phyloP scores from a whole-genome alignment of 768 basidiomycete genomes.

The Termitomyces sp. region DNA sequence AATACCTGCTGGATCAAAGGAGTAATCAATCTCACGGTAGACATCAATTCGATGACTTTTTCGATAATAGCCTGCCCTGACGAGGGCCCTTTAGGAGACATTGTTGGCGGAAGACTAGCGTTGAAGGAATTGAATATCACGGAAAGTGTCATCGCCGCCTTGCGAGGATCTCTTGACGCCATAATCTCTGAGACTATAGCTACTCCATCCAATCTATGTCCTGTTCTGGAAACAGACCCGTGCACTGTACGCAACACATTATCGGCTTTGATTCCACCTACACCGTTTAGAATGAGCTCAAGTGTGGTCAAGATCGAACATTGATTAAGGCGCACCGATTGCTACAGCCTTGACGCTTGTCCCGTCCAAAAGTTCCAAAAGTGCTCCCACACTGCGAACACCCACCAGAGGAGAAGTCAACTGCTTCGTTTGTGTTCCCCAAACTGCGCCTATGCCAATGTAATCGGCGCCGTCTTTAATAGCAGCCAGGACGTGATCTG shows the following conservation, averaged over 20 bases:
- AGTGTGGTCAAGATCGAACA: neutral
- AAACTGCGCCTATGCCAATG: conserved; percentile 84
- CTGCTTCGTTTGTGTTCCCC: conserved; percentile 75
- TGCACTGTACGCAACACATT: conserved; percentile 76
- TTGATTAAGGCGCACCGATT: conserved; percentile 57
- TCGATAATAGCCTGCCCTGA: conserved; percentile 30
- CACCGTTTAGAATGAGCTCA: neutral
- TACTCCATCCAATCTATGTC: conserved; percentile 67
- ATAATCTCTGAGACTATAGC: conserved; percentile 89
- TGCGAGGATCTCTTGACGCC: conserved; percentile 49
- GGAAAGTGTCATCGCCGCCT: conserved; percentile 41
- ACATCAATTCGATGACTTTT: conserved; percentile 44
- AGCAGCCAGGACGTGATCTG: conserved; percentile 59
- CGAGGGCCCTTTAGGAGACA: neutral
- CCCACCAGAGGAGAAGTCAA: conserved; percentile 62
- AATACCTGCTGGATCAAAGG: conserved; percentile 81
- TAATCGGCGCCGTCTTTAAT: conserved; percentile 70
- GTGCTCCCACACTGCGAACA: conserved; percentile 60
- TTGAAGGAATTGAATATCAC: conserved; percentile 40
- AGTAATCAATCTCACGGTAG: conserved; percentile 39
- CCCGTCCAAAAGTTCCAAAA: conserved; percentile 62
- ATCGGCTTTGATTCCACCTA: conserved; percentile 81
- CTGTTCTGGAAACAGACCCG: conserved; percentile 54
- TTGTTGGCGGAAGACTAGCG: conserved; percentile 4
- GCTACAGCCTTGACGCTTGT: conserved; percentile 68